Evolutionary conservation across 2,329 filamentous ascomycete species (phyloP).

Genomic region (Thelonectria discophora): DNA sequence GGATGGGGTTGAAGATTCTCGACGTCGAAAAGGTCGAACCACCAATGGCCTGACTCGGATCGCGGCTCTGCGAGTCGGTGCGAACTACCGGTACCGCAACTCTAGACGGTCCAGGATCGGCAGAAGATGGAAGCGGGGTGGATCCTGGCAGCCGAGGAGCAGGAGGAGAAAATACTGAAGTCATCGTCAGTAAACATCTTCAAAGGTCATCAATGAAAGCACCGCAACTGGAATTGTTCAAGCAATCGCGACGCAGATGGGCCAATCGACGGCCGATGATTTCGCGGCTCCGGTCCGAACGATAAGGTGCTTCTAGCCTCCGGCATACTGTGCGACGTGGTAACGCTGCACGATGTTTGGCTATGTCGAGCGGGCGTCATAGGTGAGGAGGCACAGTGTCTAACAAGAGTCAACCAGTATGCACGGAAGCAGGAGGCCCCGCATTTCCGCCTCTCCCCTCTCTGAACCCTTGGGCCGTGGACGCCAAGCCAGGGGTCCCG

Average conservation of each 20-base stretch:
- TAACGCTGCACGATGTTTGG: neutral
- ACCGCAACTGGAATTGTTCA: neutral
- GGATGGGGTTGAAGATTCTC: neutral
- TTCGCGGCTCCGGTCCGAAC: neutral
- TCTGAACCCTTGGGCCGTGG: conserved; percentile 32
- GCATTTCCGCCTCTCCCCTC: conserved; percentile 11
- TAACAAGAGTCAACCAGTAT: neutral
- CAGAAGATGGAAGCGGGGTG: conserved; percentile 27
- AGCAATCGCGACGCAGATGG: neutral
- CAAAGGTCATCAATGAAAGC: neutral
- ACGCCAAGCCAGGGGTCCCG: conserved; percentile 36
- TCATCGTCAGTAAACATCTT: too few relatives aligned
- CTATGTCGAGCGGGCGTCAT: neutral
- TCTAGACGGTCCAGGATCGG: conserved; percentile 1
- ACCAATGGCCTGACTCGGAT: conserved; percentile 37
- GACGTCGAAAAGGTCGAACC: conserved; percentile 35
- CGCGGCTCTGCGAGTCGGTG: conserved; percentile 20
- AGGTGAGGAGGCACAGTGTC: neutral
- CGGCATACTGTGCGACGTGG: neutral
- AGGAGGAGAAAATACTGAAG: neutral
- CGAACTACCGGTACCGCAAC: neutral
- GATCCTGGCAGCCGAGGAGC: conserved; percentile 12
- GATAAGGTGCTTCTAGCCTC: neutral
- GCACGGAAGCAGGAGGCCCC: conserved; percentile 4
- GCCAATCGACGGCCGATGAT: neutral